Evolutionary conservation across 139 green algal genomes (phyloP).

Genomic region (Astrephomene gubernaculifera): DNA sequence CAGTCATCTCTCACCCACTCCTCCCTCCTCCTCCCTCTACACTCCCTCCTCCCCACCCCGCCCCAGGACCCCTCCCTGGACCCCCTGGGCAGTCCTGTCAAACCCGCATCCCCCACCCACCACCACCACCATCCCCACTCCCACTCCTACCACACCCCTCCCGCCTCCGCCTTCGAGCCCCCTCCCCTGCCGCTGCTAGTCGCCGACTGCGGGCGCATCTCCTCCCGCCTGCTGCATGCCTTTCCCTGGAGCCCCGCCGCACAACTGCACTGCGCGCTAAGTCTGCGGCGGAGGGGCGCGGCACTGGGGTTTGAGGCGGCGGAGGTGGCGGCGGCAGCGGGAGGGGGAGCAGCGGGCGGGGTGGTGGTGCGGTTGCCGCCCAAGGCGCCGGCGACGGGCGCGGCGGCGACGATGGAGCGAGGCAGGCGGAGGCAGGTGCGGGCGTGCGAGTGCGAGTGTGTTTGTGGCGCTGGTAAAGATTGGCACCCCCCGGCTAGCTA

Average conservation of each 20-base stretch:
- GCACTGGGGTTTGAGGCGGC: background rate
- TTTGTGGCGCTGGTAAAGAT: no score
- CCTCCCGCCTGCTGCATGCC: slow-evolving; percentile 53
- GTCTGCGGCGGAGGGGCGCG: slow-evolving; percentile 47
- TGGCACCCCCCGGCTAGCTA: no score
- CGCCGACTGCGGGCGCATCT: slow-evolving; percentile 40
- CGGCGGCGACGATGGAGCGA: no score
- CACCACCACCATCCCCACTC: no score
- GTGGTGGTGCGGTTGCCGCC: slow-evolving; percentile 24
- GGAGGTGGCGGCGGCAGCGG: background rate
- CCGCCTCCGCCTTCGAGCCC: slow-evolving; percentile 7
- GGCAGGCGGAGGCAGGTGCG: no score
- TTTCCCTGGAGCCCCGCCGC: slow-evolving; percentile 59
- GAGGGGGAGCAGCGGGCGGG: background rate
- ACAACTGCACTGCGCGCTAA: slow-evolving; percentile 61
- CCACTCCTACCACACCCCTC: no score
- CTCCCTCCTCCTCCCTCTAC: background rate
- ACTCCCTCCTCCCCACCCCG: background rate
- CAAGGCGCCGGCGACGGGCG: background rate
- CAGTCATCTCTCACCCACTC: background rate
- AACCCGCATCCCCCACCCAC: no score
- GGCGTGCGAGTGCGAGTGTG: no score
- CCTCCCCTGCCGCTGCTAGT: slow-evolving; percentile 41
- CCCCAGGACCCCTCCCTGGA: slow-evolving; percentile 30
- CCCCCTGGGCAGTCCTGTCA: no score